phyloP scores from a whole-genome alignment of 306 rosid genomes.

The Nissolia schottii region DNA sequence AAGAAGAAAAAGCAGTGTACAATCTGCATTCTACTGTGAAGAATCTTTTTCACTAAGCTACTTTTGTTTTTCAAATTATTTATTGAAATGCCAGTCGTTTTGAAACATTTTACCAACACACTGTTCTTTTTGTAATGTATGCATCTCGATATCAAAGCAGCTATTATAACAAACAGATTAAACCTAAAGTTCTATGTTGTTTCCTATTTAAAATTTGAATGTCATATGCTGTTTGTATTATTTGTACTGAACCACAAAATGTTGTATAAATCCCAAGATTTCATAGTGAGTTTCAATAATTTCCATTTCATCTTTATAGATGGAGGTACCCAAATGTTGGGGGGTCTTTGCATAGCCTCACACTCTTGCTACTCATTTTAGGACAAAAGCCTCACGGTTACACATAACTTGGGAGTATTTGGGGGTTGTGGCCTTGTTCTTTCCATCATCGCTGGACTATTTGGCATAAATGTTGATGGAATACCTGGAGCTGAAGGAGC shows the following conservation, averaged over 20 bases:
- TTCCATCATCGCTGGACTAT: conserved; percentile 81
- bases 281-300: background rate
- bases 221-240: no score
- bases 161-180: background rate
- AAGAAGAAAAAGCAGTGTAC: no score
- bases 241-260: background rate
- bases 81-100: no score
- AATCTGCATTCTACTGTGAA: no score
- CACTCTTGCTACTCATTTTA: conserved; percentile 33
- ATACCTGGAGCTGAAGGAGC: conserved; percentile 62
- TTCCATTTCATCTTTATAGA: background rate
- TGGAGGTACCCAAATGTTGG: background rate
- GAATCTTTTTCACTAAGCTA: no score
- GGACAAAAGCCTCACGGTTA: conserved; percentile 82
- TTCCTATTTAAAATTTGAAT: no score
- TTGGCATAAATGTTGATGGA: conserved; percentile 93
- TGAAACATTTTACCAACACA: no score
- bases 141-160: background rate
- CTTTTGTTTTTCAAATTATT: no score
- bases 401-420: conserved; percentile 79
- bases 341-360: conserved; percentile 5
- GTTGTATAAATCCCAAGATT: background rate
- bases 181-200: no score
- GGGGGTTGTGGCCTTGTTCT: conserved; percentile 91
- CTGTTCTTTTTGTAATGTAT: no score